Evolutionary conservation across 306 rosid genomes (phyloP).

Genomic region (Ceratonia siliqua): DNA sequence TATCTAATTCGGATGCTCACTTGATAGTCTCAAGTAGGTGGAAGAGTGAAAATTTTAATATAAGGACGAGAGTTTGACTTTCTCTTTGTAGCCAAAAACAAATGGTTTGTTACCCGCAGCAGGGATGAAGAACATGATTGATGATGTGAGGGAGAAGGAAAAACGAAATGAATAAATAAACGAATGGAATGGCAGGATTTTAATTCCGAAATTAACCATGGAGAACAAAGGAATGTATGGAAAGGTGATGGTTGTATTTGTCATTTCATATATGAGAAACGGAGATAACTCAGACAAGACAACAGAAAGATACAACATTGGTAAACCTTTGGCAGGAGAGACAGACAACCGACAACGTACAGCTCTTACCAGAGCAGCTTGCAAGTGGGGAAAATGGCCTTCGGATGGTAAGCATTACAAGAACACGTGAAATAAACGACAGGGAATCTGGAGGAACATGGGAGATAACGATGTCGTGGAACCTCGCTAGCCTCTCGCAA

Average conservation of each 20-base stretch:
- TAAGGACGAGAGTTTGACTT: no score
- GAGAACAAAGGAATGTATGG: neutral
- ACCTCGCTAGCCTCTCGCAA: neutral
- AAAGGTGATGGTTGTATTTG: neutral
- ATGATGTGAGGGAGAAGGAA: neutral
- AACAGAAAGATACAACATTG: conserved; percentile 9
- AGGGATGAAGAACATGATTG: neutral
- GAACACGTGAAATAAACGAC: conserved; percentile 28
- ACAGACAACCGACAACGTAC: neutral
- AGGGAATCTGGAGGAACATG: conserved; percentile 30
- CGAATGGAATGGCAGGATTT: neutral
- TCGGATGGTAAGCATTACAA: conserved; percentile 6
- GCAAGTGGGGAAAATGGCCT: neutral
- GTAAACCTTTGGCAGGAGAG: neutral
- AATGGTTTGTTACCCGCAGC: conserved; percentile 7
- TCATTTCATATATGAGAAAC: neutral
- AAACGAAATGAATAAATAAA: neutral
- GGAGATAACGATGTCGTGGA: neutral
- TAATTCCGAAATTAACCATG: neutral
- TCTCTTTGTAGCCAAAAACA: no score
- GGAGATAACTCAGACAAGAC: no score
- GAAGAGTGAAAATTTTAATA: no score
- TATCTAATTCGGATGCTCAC: no score
- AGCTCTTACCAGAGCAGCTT: neutral
- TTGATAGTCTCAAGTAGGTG: no score